A percentile compares a stretch with the other conserved stretches of the same genome.
Conservation (phyloP, 2,329 filamentous ascomycete genomes). For the Aureobasidium uvarum region DNA sequence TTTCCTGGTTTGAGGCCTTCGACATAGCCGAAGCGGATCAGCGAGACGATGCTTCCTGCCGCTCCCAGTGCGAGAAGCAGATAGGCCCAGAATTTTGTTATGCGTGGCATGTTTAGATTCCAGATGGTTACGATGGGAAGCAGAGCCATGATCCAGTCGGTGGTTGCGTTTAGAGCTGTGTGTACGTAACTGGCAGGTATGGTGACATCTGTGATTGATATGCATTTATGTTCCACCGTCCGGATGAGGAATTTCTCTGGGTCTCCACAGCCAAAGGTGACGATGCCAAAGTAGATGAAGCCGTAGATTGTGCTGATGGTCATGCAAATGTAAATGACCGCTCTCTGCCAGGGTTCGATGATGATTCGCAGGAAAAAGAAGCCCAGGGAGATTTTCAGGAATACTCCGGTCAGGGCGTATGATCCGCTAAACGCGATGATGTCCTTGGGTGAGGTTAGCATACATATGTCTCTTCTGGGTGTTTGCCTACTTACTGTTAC, state of each 20-base stretch:
- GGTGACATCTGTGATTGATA: slow-evolving; percentile 2
- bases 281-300: slow-evolving; percentile 18
- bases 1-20: slow-evolving; percentile 12
- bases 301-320: slow-evolving; percentile 12
- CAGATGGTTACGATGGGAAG: slow-evolving; percentile 26
- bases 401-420: slow-evolving; percentile 24
- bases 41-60: slow-evolving; percentile 27
- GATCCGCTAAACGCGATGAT: slow-evolving; percentile 20
- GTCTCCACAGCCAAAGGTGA: slow-evolving; percentile 19
- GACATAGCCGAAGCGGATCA: slow-evolving; percentile 28
- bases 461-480: neutral
- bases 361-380: slow-evolving; percentile 29
- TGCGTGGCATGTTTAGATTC: slow-evolving; percentile 26
- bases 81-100: slow-evolving; percentile 27
- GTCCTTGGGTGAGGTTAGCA: neutral
- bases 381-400: slow-evolving; percentile 28
- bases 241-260: slow-evolving; percentile 9
- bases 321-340: slow-evolving; percentile 1
- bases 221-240: slow-evolving; percentile 24
- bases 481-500: slow-evolving; percentile 1
- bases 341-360: slow-evolving; percentile 26
- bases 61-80: slow-evolving; percentile 26
- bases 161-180: slow-evolving; percentile 26
- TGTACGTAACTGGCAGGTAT: slow-evolving; percentile 26
- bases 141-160: slow-evolving; percentile 28